Conservation (phyloP, 495 filamentous ascomycete species). For the Xylaria longipes region DNA sequence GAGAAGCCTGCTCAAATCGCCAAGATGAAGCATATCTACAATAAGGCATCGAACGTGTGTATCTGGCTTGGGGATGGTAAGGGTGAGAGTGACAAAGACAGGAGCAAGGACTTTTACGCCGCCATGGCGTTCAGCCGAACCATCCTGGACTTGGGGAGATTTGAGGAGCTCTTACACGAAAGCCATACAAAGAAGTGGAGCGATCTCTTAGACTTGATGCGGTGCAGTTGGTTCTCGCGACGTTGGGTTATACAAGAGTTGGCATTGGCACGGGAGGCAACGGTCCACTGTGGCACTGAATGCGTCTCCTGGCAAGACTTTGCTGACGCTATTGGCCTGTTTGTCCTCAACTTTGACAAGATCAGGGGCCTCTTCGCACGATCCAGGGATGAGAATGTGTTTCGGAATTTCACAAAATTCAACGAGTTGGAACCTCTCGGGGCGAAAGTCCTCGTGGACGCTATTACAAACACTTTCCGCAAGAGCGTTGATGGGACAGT, state of each 20-base stretch:
- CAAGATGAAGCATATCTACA: constrained; percentile 34
- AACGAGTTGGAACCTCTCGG: constrained; percentile 35
- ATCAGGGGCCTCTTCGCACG: neutral
- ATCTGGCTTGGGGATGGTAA: constrained; percentile 32
- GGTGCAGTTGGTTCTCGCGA: constrained; percentile 18
- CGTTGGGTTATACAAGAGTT: constrained; percentile 29
- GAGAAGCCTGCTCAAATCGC: constrained; percentile 24
- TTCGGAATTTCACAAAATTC: neutral
- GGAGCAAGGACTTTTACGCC: neutral
- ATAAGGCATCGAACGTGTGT: constrained; percentile 30
- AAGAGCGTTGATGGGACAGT: constrained; percentile 28
- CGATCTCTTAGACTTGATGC: constrained; percentile 19
- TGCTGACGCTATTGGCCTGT: constrained; percentile 25
- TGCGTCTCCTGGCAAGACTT: constrained; percentile 31
- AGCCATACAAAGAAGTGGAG: constrained; percentile 13
- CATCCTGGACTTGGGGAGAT: constrained; percentile 22
- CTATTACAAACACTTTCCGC: constrained; percentile 3
- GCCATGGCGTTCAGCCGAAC: constrained; percentile 29
- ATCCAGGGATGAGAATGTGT: neutral
- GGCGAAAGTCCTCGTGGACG: constrained; percentile 37
- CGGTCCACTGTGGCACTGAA: constrained; percentile 16
- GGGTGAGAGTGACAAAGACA: constrained; percentile 1
- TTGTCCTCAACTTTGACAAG: constrained; percentile 11
- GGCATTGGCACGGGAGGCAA: constrained; percentile 4
- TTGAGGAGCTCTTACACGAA: constrained; percentile 16